Evolutionary conservation across 129 eudicot genomes (phyloP).

Genomic region (Escallonia rubra): DNA sequence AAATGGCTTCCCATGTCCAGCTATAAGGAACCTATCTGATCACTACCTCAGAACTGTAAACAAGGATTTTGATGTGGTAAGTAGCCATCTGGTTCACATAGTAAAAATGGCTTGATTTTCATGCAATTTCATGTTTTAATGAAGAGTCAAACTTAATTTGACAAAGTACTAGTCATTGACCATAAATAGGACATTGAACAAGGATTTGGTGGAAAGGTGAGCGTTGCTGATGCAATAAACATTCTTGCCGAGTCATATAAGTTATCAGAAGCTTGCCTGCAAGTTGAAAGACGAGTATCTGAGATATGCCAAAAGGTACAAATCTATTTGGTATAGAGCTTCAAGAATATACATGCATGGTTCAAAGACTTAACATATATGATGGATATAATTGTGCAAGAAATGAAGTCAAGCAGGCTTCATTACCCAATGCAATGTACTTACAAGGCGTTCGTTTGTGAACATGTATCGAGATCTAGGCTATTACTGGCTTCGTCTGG

Average conservation of each 20-base stretch:
- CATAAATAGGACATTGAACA: slow-evolving; percentile 15
- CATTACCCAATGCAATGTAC: slow-evolving; percentile 24
- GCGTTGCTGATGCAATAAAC: slow-evolving; percentile 13
- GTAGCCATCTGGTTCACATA: neutral
- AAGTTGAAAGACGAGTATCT: slow-evolving; percentile 8
- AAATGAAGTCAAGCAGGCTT: slow-evolving; percentile 19
- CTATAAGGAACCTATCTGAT: slow-evolving; percentile 33
- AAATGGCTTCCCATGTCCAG: slow-evolving; percentile 40
- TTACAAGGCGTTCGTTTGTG: slow-evolving; percentile 28
- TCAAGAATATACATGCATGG: too few species aligned
- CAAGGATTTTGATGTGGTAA: slow-evolving; percentile 36
- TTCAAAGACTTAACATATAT: slow-evolving; percentile 1
- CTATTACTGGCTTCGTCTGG: slow-evolving; percentile 40
- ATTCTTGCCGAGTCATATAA: slow-evolving; percentile 13
- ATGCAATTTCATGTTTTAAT: neutral
- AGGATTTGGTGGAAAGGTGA: slow-evolving; percentile 4
- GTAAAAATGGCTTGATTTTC: too few species aligned
- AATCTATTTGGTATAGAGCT: too few species aligned
- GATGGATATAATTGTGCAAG: slow-evolving; percentile 3
- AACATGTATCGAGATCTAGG: slow-evolving; percentile 39
- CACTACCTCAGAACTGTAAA: slow-evolving; percentile 31
- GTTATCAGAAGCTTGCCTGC: slow-evolving; percentile 16
- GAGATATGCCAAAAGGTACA: slow-evolving; percentile 18
- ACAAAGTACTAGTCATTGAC: neutral
- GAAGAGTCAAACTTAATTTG: too few species aligned